phyloP scores from a whole-genome alignment of 2,329 filamentous ascomycete genomes.

The Catunica adiposa region DNA sequence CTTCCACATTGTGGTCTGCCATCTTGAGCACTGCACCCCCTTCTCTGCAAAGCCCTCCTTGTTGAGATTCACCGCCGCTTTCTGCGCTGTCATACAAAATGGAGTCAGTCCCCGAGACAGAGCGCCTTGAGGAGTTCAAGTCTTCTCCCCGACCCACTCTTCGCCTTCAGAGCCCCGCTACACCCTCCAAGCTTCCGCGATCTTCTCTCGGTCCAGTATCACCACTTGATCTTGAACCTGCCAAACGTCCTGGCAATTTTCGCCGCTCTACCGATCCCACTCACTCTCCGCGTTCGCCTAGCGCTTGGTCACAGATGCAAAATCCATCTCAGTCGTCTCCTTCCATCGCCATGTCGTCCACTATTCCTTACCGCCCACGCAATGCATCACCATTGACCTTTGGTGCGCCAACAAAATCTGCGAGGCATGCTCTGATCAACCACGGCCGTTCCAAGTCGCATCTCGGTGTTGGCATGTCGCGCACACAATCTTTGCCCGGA shows the following conservation, averaged over 20 bases:
- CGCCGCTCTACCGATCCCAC: conserved; percentile 45
- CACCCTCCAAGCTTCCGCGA: conserved; percentile 16
- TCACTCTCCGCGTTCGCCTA: conserved; percentile 34
- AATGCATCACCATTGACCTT: conserved; percentile 42
- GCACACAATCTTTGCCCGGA: conserved; percentile 48
- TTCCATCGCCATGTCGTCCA: neutral
- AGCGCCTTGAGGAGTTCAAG: conserved; percentile 50
- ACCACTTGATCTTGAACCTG: conserved; percentile 27
- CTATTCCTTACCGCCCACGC: conserved; percentile 41
- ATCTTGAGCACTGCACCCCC: neutral
- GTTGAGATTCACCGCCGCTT: neutral
- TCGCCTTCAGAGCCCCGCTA: conserved; percentile 27
- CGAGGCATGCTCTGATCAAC: conserved; percentile 1
- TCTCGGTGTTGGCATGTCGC: conserved; percentile 34
- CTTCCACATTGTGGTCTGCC: neutral
- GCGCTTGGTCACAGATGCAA: conserved; percentile 14
- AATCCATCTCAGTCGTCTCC: conserved; percentile 17
- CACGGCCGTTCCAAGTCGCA: conserved; percentile 14
- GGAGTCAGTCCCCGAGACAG: conserved; percentile 53
- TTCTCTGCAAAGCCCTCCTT: neutral
- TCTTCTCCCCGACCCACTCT: conserved; percentile 39
- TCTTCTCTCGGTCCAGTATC: conserved; percentile 8
- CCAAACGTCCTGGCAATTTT: conserved; percentile 34
- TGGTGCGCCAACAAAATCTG: neutral
- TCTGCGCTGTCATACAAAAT: conserved; percentile 24